These are phyloP conservation scores for Schizophyllum amplum DNA, from an alignment of 1,284 basidiomycete species.

Conservation along the genomic window DNA sequence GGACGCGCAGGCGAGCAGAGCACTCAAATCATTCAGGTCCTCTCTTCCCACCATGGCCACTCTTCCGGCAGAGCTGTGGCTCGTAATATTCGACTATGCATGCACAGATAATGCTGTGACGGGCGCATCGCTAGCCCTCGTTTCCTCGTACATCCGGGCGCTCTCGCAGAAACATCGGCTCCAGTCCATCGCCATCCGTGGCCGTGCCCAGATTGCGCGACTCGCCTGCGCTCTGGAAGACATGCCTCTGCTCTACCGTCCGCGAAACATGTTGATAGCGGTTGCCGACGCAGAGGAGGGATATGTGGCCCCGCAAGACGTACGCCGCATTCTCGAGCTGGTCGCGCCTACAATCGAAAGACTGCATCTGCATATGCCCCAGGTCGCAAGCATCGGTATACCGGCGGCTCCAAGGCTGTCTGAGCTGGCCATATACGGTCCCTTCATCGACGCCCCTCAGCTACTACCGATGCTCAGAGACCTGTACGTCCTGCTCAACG, in stretches of 20 bases:
- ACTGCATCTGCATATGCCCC: neutral
- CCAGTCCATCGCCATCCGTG: conserved; percentile 13
- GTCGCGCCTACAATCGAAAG: neutral
- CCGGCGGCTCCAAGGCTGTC: neutral
- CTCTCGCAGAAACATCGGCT: conserved; percentile 6
- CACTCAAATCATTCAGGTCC: neutral
- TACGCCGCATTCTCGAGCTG: neutral
- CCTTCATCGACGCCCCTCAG: neutral
- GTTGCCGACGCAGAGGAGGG: neutral
- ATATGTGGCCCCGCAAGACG: neutral
- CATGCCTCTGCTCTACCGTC: neutral
- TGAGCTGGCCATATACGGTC: neutral
- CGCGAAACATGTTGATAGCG: neutral
- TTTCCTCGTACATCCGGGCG: conserved; percentile 11
- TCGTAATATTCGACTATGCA: conserved; percentile 11
- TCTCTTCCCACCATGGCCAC: neutral
- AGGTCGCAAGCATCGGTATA: neutral
- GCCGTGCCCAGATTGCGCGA: conserved; percentile 7
- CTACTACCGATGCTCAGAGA: neutral
- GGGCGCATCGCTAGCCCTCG: conserved; percentile 14
- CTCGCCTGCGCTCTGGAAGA: conserved; percentile 8
- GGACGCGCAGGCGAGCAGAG: too few species aligned
- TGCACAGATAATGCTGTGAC: conserved; percentile 14
- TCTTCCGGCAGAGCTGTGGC: conserved; percentile 13
- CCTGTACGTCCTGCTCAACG: neutral